phyloP scores from a whole-genome alignment of 2,329 filamentous ascomycete genomes.

The Hymenoscyphus fraxineus region DNA sequence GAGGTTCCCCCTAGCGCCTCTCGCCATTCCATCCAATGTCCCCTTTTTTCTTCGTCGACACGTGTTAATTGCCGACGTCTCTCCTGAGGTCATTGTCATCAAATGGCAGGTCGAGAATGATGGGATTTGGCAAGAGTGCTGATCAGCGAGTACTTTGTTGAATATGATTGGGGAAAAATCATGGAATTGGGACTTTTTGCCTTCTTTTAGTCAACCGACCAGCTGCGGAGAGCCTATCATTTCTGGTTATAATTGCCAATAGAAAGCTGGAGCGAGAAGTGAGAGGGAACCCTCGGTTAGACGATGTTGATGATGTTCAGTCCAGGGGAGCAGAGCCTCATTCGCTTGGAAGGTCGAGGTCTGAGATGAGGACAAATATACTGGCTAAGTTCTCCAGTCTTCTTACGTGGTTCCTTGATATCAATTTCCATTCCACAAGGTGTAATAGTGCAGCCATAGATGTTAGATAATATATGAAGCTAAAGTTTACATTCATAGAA shows the following conservation, averaged over 20 bases:
- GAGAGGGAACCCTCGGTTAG: neutral
- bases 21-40: neutral
- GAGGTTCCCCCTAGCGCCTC: neutral
- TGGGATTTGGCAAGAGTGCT: neutral
- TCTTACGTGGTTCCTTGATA: no score
- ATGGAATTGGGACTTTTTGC: neutral
- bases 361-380: neutral
- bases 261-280: neutral
- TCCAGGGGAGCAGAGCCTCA: neutral
- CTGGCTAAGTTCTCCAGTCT: neutral
- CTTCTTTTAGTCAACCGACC: neutral
- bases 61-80: neutral
- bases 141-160: neutral
- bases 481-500: neutral
- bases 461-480: neutral
- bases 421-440: neutral
- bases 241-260: neutral
- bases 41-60: neutral
- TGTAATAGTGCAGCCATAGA: neutral
- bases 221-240: neutral
- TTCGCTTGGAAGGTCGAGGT: neutral
- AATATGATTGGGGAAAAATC: neutral
- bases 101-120: neutral
- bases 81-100: neutral
- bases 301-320: no score